Percentiles rank a stretch among this genome's conserved stretches.
Conservation (phyloP, 345 rosid genomes). For the Arabidopsis thaliana region DNA sequence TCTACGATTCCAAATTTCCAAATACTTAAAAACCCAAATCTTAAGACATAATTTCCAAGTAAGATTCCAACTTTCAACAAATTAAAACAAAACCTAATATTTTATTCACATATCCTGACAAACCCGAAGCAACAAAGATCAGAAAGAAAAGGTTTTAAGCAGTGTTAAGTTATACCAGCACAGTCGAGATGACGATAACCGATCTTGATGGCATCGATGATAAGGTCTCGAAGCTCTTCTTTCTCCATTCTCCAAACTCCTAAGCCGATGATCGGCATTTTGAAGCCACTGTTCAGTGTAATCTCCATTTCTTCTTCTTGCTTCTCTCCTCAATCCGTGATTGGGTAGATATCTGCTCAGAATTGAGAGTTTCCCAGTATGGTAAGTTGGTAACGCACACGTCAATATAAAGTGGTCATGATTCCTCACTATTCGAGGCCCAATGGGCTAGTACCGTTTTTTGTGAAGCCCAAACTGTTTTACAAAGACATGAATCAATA, state of each 20-base stretch:
- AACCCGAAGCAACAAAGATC: background rate
- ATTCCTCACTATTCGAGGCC: background rate
- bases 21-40: conserved; percentile 6
- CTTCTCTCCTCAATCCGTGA: background rate
- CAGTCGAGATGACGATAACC: conserved; percentile 96
- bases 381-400: background rate
- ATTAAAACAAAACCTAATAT: conserved; percentile 5
- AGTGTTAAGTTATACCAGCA: conserved; percentile 57
- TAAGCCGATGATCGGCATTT: conserved; percentile 77
- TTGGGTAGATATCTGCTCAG: conserved; percentile 28
- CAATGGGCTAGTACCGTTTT: background rate
- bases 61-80: conserved; percentile 12
- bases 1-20: background rate
- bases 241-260: conserved; percentile 90
- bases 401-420: background rate
- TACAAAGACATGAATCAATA: background rate
- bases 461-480: no score
- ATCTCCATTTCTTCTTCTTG: conserved; percentile 53
- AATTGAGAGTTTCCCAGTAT: background rate
- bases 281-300: conserved; percentile 73
- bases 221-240: conserved; percentile 66
- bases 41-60: background rate
- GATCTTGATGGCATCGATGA: conserved; percentile 70
- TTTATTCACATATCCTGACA: background rate
- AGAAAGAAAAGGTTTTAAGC: background rate